Conservation (phyloP, 805 yeast genomes). For the Tetrapisispora iriomotensis region DNA sequence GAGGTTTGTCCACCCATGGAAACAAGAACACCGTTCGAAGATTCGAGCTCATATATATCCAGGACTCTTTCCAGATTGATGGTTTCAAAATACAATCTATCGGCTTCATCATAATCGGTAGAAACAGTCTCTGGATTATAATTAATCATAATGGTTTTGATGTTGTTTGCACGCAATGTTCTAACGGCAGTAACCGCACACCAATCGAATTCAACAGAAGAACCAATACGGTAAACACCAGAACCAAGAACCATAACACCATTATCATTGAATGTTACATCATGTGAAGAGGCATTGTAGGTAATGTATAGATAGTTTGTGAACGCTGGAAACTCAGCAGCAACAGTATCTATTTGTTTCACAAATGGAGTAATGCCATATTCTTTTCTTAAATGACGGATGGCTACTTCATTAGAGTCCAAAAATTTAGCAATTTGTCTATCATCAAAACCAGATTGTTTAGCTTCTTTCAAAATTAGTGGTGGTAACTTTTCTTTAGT, state of each 20-base stretch:
- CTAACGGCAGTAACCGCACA: slow-evolving; percentile 97
- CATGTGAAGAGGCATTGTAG: slow-evolving; percentile 83
- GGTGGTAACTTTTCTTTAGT: slow-evolving; percentile 50
- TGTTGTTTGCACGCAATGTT: slow-evolving; percentile 76
- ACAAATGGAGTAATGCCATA: slow-evolving; percentile 84
- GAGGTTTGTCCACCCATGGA: slow-evolving; percentile 99
- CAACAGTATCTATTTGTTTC: slow-evolving; percentile 95
- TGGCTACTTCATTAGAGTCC: slow-evolving; percentile 84
- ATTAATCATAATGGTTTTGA: slow-evolving; percentile 92
- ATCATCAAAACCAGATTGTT: slow-evolving; percentile 94
- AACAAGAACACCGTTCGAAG: slow-evolving; percentile 82
- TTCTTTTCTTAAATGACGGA: slow-evolving; percentile 81
- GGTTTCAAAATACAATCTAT: slow-evolving; percentile 90
- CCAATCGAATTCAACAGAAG: slow-evolving; percentile 98
- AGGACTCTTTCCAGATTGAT: slow-evolving; percentile 88
- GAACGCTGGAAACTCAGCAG: slow-evolving; percentile 96
- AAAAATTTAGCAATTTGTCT: slow-evolving; percentile 87
- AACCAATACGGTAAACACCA: slow-evolving; percentile 98
- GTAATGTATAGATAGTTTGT: slow-evolving; percentile 94
- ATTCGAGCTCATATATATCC: slow-evolving; percentile 89
- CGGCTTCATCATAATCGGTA: slow-evolving; percentile 98
- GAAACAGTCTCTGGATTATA: slow-evolving; percentile 98
- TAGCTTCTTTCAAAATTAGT: slow-evolving; percentile 65
- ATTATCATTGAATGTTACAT: slow-evolving; percentile 79
- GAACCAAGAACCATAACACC: slow-evolving; percentile 96